Conservation (phyloP, 352 stramenopile genomes). For the Globisporangium sylvaticum region DNA sequence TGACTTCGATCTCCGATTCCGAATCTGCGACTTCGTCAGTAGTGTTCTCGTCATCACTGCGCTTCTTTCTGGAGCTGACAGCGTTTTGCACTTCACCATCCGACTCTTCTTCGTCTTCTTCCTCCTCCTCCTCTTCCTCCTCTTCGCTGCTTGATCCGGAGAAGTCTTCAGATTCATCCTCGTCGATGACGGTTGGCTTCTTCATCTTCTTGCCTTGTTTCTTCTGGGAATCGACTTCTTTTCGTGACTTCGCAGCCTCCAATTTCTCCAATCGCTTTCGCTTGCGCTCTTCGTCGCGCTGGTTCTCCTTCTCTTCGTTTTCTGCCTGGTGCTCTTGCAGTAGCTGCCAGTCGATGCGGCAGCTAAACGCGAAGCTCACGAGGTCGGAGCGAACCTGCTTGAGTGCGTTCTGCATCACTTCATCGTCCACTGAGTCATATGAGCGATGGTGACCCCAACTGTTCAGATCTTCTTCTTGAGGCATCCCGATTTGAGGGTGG, state of each 20-base stretch:
- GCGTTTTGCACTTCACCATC: neutral
- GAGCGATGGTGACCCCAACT: slow-evolving; percentile 96
- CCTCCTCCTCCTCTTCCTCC: slow-evolving; percentile 28
- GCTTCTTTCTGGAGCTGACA: slow-evolving; percentile 17
- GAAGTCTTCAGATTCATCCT: slow-evolving; percentile 42
- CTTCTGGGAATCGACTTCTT: slow-evolving; percentile 18
- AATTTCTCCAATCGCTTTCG: slow-evolving; percentile 66
- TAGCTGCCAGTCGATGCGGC: slow-evolving; percentile 94
- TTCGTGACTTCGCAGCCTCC: slow-evolving; percentile 34
- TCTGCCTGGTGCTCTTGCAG: slow-evolving; percentile 86
- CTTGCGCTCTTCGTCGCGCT: slow-evolving; percentile 73
- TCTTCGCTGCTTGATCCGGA: slow-evolving; percentile 29
- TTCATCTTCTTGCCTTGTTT: slow-evolving; percentile 25
- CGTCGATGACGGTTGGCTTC: slow-evolving; percentile 39
- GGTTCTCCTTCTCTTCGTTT: slow-evolving; percentile 69
- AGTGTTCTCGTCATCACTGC: slow-evolving; percentile 27
- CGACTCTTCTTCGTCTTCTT: slow-evolving; percentile 10
- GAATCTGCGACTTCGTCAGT: slow-evolving; percentile 12
- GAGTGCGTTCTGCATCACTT: slow-evolving; percentile 92
- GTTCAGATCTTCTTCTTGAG: slow-evolving; percentile 97
- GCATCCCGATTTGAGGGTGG: slow-evolving; percentile 89
- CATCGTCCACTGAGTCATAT: slow-evolving; percentile 95
- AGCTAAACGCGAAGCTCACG: slow-evolving; percentile 95
- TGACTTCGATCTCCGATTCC: slow-evolving; percentile 10
- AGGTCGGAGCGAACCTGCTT: slow-evolving; percentile 41